phyloP scores from a whole-genome alignment of 2,329 filamentous ascomycete species.

The Talaromyces sp. region DNA sequence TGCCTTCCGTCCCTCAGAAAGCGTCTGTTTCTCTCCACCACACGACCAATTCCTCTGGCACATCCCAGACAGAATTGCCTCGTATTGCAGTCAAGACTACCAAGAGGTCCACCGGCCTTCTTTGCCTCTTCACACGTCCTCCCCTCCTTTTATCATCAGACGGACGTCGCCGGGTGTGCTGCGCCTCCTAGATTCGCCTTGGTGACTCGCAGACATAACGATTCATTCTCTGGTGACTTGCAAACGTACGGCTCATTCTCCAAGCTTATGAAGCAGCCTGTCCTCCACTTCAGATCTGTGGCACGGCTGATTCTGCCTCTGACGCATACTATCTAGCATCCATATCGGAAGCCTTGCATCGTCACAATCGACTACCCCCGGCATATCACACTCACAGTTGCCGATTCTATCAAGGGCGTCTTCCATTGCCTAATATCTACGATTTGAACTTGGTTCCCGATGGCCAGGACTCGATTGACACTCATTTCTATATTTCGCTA shows the following conservation, averaged over 20 bases:
- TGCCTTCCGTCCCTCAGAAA: not conserved
- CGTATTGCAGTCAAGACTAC: not conserved
- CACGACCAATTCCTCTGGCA: not conserved
- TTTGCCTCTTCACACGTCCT: not conserved
- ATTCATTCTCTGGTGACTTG: too few species aligned
- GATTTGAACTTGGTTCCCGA: not conserved
- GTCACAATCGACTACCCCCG: not conserved
- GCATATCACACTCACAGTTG: not conserved
- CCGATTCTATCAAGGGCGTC: not conserved
- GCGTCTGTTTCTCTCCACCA: not conserved
- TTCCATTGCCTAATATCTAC: not conserved
- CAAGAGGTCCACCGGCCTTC: not conserved
- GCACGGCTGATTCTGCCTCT: not conserved
- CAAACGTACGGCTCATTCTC: not conserved
- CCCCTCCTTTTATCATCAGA: not conserved
- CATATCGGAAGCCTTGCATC: not conserved
- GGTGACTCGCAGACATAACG: not conserved
- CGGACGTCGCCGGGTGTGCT: constrained; percentile 2
- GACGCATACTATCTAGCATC: not conserved
- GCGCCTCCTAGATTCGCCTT: constrained; percentile 2
- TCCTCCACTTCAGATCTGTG: not conserved
- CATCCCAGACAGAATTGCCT: not conserved
- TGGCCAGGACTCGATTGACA: not conserved
- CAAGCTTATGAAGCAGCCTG: not conserved
- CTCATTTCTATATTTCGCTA: not conserved